Base-by-base conservation (phyloP, 2,329 filamentous ascomycete species). In the Erysiphe pulchra region DNA sequence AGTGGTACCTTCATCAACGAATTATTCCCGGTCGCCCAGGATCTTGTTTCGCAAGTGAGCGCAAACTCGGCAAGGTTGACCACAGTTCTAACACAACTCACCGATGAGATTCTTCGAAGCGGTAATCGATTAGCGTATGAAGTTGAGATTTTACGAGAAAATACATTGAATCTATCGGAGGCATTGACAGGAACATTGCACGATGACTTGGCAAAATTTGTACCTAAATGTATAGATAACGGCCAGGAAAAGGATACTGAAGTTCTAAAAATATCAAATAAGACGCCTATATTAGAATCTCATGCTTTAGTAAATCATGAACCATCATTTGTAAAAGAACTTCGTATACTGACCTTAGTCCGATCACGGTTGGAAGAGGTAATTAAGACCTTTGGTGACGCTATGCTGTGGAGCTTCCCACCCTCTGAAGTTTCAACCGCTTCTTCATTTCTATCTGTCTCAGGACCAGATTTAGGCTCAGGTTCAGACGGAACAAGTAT, bases 391-490 rank as follows among this genome's bases (percentile, higher is more conserved):
- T 98, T 98, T 59, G 87, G 86, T 37, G 80, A 92, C 54, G 87
- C 90, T 31, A 93, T 95, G 82, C 80, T 92, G 54, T 95, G 92
- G 70, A 80, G 83, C 1, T 75, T 94, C 44, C 83, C 87, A 0
- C 86, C 87, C 0, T 92, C 82, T 0, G 85, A 93, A 57, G 63
- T 86, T 12, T 87, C 81, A 0, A 73, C 92, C 47, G 73, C 78
- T 41, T 87, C 83, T 0, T 85, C 81, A 0, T 85, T 94, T 56
- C 75, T 94, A 42, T 92, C 83, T 6, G 84, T 94, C 12, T 92
- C 86, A 0, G 83, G 80, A 0, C 86, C 87, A 0, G 81, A 87
- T 46, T 10, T 18, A 3, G 9, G 1, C 10, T 71, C 76, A 0
- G 77, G 75, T 16, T 69, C 62, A 47, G 70, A 70, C 52, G 68